Evolutionary conservation across 192 early-diverging fungal species (phyloP), one percentile per base, ranked within the genome.

Genomic region (Backusella morwellensis): DNA sequence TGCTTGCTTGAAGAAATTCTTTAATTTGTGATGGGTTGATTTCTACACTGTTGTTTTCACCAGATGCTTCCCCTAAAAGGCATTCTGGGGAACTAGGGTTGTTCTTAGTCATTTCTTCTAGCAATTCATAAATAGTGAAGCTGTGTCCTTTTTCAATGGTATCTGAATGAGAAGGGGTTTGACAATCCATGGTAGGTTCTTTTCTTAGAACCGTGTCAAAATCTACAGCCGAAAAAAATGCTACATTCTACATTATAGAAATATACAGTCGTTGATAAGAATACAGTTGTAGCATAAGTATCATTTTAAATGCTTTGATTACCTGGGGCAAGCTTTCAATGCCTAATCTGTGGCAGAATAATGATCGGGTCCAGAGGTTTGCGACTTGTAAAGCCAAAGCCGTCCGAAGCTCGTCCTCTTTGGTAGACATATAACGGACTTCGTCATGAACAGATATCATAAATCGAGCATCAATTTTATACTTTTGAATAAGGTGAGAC

Each of bases 401-500:
- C 0, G 94, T 93, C 6, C 92, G 80, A 38, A 89, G 83, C 38
- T 81, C 80, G 68, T 98, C 92, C 56, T 93, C 88, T 35, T 95
- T 92, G 35, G 89, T 86, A 1, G 95, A 92, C 72, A 98, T 83
- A 82, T 93, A 99, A 8, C 97, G 88, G 23, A 98, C 87, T 77
- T 99, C 97, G 78, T 99, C 97, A 79, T 99, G 97, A 38, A 98
- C 95, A 56, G 92, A 93, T 32, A 99, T 80, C 88, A 95, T 89
- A 77, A 97, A 97, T 21, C 96, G 86, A 32, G 92, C 91, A 35
- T 93, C 79, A 66, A 99, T 95, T 5, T 88, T 76, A 76, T 97
- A 90, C 52, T 90, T 86, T 19, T 91, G 81, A 38, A 93, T 89
- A 73, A 99, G 77, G 77, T 98, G 95, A 50, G 88, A 79, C 92